phyloP scores from a whole-genome alignment of 2,329 filamentous ascomycete species.

The Mollisia scopiformis region DNA sequence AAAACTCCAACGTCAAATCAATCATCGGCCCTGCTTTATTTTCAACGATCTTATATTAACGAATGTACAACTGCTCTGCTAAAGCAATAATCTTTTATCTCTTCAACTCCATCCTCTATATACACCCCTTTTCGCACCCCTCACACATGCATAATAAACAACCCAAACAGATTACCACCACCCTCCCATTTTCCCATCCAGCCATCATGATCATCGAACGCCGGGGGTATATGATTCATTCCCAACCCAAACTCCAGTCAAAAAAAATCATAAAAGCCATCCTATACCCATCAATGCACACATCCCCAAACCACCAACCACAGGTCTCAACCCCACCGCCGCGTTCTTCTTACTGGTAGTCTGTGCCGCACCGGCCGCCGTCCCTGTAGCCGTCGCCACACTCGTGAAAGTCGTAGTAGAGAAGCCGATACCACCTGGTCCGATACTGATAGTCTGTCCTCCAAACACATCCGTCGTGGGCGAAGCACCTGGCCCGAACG shows the following conservation, averaged over 20 bases:
- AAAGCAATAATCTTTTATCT: no score
- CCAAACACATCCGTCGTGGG: slow-evolving; percentile 24
- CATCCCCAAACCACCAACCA: slow-evolving; percentile 4
- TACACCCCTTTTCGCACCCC: no score
- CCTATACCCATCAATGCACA: not conserved
- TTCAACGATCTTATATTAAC: no score
- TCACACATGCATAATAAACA: no score
- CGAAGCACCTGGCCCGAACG: slow-evolving; percentile 22
- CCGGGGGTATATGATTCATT: not conserved
- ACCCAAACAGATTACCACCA: no score
- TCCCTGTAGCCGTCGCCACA: not conserved
- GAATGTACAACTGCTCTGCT: no score
- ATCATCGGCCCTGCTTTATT: no score
- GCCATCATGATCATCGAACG: not conserved
- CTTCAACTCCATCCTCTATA: no score
- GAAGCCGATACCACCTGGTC: slow-evolving; percentile 33
- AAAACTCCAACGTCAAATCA: no score
- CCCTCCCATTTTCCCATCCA: not conserved
- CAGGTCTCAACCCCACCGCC: not conserved
- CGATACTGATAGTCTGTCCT: slow-evolving; percentile 32
- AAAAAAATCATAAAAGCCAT: not conserved
- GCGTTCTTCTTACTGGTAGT: slow-evolving; percentile 14
- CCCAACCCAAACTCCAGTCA: not conserved
- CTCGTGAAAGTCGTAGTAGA: slow-evolving; percentile 29
- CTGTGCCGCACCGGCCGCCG: slow-evolving; percentile 8